Evolutionary conservation across 2,329 filamentous ascomycete genomes (phyloP).

Genomic region (Mycosphaerelloides madeirae): DNA sequence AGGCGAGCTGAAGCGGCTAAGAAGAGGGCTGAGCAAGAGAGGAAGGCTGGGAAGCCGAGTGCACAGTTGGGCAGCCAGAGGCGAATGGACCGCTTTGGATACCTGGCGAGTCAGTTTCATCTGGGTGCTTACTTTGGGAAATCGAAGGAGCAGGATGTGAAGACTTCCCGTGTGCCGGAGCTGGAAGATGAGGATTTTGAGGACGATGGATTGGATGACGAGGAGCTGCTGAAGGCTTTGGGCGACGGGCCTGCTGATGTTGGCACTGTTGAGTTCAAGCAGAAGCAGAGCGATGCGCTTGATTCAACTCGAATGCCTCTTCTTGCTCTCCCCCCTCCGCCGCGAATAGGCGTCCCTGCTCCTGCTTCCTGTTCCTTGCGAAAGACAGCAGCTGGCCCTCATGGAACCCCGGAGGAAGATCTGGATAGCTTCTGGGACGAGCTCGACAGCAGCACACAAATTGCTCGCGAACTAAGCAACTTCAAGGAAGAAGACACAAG

Average conservation of each 20-base stretch:
- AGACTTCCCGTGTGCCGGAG: not conserved
- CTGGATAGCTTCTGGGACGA: constrained; percentile 32
- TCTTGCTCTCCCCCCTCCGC: constrained; percentile 8
- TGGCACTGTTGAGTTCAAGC: not conserved
- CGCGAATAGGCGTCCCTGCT: not conserved
- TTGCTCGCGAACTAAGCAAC: constrained; percentile 39
- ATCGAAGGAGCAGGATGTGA: not conserved
- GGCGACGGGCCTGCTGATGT: not conserved
- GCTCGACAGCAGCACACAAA: constrained; percentile 44
- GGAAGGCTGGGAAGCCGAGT: constrained; percentile 16
- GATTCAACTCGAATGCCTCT: not conserved
- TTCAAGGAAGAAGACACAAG: constrained; percentile 10
- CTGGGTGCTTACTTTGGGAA: constrained; percentile 33
- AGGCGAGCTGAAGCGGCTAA: constrained; percentile 26
- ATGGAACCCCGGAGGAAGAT: constrained; percentile 15
- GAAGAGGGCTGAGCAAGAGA: constrained; percentile 27
- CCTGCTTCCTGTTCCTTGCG: not conserved
- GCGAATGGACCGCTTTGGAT: constrained; percentile 31
- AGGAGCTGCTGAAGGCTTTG: constrained; percentile 26
- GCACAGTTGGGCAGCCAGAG: constrained; percentile 29
- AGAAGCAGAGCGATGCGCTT: not conserved
- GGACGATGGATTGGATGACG: constrained; percentile 31
- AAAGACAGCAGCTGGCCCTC: not conserved
- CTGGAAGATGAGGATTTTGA: constrained; percentile 18
- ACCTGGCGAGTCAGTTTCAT: constrained; percentile 34